phyloP scores from a whole-genome alignment of 169 alveolate species.

The Plasmodium knowlesi region DNA sequence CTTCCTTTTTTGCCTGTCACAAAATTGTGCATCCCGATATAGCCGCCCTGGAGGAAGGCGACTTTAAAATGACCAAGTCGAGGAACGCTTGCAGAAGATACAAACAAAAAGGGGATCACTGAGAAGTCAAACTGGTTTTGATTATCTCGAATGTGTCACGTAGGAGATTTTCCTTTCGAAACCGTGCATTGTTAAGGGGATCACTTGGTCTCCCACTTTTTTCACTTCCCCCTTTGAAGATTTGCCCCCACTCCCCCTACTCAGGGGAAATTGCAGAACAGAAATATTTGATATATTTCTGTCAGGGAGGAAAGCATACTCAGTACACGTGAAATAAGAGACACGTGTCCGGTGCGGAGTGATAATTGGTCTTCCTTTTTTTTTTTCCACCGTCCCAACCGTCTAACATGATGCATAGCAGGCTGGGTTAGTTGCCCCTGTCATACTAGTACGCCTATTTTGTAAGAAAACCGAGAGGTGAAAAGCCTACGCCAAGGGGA shows the following conservation, averaged over 20 bases:
- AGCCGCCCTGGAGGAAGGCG: not conserved
- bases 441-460: not conserved
- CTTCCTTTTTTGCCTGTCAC: not conserved
- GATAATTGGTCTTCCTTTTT: not conserved
- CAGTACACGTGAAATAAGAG: not conserved
- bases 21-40: not conserved
- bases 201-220: not conserved
- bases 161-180: not conserved
- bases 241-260: not conserved
- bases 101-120: not conserved
- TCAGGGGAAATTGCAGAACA: not conserved
- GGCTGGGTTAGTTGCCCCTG: not conserved
- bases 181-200: not conserved
- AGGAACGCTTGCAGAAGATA: not conserved
- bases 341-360: not conserved
- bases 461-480: not conserved
- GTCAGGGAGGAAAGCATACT: not conserved
- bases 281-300: not conserved
- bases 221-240: not conserved
- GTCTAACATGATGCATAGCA: slow-evolving; percentile 1
- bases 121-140: not conserved
- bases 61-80: not conserved
- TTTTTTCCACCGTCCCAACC: not conserved
- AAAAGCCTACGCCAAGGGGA: not conserved
- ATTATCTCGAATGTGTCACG: not conserved